phyloP scores from a whole-genome alignment of 2,329 filamentous ascomycete species.

The Chrysoporthe puriensis region DNA sequence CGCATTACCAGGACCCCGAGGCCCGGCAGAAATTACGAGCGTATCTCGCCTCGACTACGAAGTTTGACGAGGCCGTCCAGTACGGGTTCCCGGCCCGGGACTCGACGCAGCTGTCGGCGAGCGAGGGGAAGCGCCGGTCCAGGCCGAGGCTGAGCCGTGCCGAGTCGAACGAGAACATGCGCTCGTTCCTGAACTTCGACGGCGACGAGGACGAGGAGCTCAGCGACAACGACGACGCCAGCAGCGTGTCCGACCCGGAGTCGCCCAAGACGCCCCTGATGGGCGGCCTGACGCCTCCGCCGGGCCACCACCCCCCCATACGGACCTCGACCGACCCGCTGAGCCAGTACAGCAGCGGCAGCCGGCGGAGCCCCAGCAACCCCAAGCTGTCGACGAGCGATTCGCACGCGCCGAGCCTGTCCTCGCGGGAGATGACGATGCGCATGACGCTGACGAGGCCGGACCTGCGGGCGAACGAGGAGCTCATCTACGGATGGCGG shows the following conservation, averaged over 20 bases:
- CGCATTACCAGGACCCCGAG: conserved; percentile 89
- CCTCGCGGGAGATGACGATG: conserved; percentile 87
- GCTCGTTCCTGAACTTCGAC: conserved; percentile 57
- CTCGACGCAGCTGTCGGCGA: conserved; percentile 35
- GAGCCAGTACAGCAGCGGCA: conserved; percentile 23
- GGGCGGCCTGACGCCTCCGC: conserved; percentile 41
- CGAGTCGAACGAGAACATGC: conserved; percentile 53
- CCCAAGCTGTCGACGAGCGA: conserved; percentile 39
- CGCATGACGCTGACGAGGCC: conserved; percentile 93
- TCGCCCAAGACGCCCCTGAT: conserved; percentile 61
- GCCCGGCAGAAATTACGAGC: conserved; percentile 83
- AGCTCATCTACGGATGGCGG: conserved; percentile 73
- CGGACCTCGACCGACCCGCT: conserved; percentile 36
- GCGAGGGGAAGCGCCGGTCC: conserved; percentile 33
- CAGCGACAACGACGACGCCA: conserved; percentile 46
- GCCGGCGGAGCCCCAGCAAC: background rate
- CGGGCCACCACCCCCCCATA: conserved; percentile 34
- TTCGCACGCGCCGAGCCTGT: conserved; percentile 32
- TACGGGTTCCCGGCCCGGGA: conserved; percentile 83
- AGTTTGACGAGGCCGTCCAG: conserved; percentile 93
- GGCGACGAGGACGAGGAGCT: conserved; percentile 40
- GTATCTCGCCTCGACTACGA: conserved; percentile 86
- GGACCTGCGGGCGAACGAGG: conserved; percentile 78
- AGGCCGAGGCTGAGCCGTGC: conserved; percentile 34
- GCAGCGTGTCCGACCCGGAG: conserved; percentile 60